phyloP scores from a whole-genome alignment of 768 basidiomycete species.

The Podaxis sp. region DNA sequence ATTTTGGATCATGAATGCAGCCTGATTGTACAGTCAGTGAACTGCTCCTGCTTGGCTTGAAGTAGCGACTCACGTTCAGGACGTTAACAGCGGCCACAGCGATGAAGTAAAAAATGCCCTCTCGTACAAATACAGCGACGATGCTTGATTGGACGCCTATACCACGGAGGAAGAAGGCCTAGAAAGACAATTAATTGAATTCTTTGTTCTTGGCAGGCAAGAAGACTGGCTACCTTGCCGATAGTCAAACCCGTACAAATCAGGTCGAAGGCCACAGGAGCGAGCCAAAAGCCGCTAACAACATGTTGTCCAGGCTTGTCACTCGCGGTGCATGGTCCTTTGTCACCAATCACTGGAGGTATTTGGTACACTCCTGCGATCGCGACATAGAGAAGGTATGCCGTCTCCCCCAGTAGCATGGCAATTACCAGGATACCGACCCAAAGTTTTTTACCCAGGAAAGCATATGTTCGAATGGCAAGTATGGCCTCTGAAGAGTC shows the following conservation, averaged over 20 bases:
- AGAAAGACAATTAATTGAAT: neutral
- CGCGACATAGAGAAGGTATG: conserved; percentile 17
- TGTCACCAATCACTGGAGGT: conserved; percentile 12
- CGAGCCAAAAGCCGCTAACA: conserved; percentile 19
- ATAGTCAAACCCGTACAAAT: conserved; percentile 16
- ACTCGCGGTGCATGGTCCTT: conserved; percentile 17
- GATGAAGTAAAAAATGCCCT: conserved; percentile 17
- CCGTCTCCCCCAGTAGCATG: conserved; percentile 13
- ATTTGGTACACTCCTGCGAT: conserved; percentile 18
- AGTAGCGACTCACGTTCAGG: conserved; percentile 13
- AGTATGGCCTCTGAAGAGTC: conserved; percentile 15
- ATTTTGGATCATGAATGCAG: conserved; percentile 19
- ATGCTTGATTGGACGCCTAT: conserved; percentile 6
- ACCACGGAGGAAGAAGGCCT: conserved; percentile 13
- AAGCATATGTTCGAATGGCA: conserved; percentile 18
- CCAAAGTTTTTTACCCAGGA: conserved; percentile 15
- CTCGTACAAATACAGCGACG: conserved; percentile 16
- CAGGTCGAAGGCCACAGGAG: conserved; percentile 16
- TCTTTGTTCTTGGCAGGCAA: neutral
- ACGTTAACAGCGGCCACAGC: conserved; percentile 17
- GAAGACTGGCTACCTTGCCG: conserved; percentile 7
- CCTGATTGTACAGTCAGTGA: neutral
- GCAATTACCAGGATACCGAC: conserved; percentile 8
- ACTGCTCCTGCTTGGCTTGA: neutral
- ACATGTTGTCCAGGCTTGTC: conserved; percentile 18